Percentiles rank a stretch among this genome's conserved stretches.
Conservation (phyloP, 345 rosid species). For the Eucalyptus paniculata region DNA sequence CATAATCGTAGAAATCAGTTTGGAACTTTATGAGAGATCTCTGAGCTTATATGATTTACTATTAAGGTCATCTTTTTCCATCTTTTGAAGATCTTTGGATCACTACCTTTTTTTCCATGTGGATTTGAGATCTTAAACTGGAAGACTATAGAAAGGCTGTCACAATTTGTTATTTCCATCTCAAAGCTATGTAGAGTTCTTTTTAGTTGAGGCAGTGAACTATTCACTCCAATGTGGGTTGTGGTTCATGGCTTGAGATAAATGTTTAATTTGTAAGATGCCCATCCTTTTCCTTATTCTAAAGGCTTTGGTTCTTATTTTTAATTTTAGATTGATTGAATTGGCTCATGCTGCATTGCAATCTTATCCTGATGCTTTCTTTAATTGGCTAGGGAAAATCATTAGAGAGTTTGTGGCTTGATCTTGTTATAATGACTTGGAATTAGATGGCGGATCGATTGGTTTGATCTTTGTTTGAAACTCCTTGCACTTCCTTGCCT, state of each 20-base stretch:
- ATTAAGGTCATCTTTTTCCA: not conserved
- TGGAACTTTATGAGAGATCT: not conserved
- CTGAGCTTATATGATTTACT: not conserved
- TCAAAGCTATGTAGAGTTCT: not conserved
- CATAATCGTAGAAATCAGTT: not conserved
- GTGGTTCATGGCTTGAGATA: not conserved
- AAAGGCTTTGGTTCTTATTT: not conserved
- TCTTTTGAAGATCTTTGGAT: not conserved
- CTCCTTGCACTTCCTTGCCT: not conserved
- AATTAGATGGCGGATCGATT: not conserved
- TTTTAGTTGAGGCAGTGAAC: not conserved
- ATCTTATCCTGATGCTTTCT: not conserved
- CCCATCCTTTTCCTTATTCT: not conserved
- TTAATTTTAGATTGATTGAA: not conserved
- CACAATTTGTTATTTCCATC: not conserved
- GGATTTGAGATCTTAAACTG: not conserved
- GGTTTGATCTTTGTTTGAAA: not conserved
- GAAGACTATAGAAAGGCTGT: not conserved
- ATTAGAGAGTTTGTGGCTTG: not conserved
- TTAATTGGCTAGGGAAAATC: not conserved
- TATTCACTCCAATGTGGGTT: not conserved
- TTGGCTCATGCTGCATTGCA: not conserved
- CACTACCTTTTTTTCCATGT: not conserved
- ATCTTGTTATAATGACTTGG: not conserved
- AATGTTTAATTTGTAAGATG: not conserved